Conservation (phyloP, 208 protist genomes). For the Leptomonas seymouri region DNA sequence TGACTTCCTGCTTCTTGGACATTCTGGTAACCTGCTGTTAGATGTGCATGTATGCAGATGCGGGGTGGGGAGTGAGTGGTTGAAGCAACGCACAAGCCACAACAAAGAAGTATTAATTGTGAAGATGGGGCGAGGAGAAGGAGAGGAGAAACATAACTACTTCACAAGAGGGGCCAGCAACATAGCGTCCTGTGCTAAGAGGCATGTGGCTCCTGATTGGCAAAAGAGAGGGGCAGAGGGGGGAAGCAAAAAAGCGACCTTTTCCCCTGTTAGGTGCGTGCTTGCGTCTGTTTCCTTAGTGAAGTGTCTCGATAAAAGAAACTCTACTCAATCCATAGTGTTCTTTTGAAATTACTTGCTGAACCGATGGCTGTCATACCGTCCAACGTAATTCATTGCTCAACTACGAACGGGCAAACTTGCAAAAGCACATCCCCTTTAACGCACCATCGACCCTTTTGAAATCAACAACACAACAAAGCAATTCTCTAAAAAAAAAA, state of each 20-base stretch:
- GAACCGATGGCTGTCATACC: too few species aligned
- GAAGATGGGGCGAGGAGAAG: neutral
- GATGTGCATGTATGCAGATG: neutral
- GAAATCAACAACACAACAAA: too few species aligned
- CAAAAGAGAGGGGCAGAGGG: neutral
- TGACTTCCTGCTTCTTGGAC: slow-evolving; percentile 94
- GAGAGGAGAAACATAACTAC: neutral
- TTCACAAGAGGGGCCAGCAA: too few species aligned
- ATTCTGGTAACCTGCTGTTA: slow-evolving; percentile 39
- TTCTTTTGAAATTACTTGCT: too few species aligned
- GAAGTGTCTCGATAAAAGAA: too few species aligned
- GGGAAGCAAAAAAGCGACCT: neutral
- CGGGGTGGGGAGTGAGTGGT: neutral
- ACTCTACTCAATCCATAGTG: too few species aligned
- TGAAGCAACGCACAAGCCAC: neutral
- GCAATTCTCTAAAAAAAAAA: too few species aligned
- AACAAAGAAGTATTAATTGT: neutral
- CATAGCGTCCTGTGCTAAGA: too few species aligned
- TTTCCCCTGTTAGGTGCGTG: neutral
- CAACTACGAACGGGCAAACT: too few species aligned
- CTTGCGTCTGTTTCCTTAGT: neutral
- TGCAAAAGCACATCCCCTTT: too few species aligned
- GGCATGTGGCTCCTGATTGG: neutral
- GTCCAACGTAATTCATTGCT: too few species aligned
- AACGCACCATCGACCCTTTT: too few species aligned